Base-by-base conservation (phyloP, 768 basidiomycete genomes). In the Lactifluus volemus region DNA sequence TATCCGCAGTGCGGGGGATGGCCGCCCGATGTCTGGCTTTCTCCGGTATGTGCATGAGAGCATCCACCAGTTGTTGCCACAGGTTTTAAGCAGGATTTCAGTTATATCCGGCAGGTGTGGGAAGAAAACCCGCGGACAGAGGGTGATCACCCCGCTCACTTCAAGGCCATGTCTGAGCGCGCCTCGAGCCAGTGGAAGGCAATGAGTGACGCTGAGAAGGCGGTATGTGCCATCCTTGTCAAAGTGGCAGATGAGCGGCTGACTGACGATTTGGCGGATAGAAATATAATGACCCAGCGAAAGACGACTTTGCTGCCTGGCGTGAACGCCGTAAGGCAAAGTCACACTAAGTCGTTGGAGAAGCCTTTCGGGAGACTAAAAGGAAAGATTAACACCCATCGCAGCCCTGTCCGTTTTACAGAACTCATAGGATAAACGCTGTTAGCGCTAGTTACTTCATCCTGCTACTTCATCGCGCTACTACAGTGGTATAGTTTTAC, bases 141-240 rank as follows among this genome's bases (percentile, higher is more conserved):
- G 45, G 45, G 10, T 44, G 32, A 34, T 19, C 1, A 21, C 4
- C 3, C 0, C 8, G 36, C 17, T 47, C 4, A 41, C 45, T 36
- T 36, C 12, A 44, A 14, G 30, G 32, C 5, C n/a, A 0, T 55
- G 12, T 2, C 21, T 38, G 7, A 0, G n/a, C n/a, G 21, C 6
- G 47, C 25, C 12, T 15, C 29, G 14, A 39, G 10, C 10, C 52
- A 55, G 32, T 63, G 63, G 63, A 61, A 2, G 36, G 49, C 49
- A 53, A 19, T 63, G 52, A 51, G 53, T 42, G 63, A 63, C 30
- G 42, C 34, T 17, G 63, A 63, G 53, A 63, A 45, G 53, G 59
- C 58, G 48, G 63, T 63, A 76, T 53, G 52, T 67, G 42, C 36
- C 2, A 14, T 12, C 38, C 38, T 42, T 1, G 5, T 52, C 25